These are phyloP conservation scores for Pezizomycotina sp. DNA, from an alignment of 2,329 filamentous ascomycete species.

Conservation along the genomic window DNA sequence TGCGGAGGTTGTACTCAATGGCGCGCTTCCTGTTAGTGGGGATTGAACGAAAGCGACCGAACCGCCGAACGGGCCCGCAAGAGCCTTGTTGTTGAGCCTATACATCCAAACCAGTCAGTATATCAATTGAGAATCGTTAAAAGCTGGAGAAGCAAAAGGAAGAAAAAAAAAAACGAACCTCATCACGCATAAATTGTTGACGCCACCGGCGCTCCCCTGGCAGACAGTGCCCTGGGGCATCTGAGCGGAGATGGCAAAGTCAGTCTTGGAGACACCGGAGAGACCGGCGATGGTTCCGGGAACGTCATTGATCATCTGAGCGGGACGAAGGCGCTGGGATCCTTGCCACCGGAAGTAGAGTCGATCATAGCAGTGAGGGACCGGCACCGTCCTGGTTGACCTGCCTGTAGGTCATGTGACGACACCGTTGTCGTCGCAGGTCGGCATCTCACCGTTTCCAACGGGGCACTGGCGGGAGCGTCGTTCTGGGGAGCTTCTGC, in stretches of 20 bases:
- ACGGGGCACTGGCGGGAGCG: constrained; percentile 35
- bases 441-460: constrained; percentile 41
- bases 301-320: constrained; percentile 43
- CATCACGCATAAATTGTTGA: constrained; percentile 46
- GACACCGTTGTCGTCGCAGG: constrained; percentile 42
- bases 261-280: constrained; percentile 42
- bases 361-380: constrained; percentile 46
- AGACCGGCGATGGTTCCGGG: constrained; percentile 44
- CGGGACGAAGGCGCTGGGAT: constrained; percentile 44
- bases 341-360: constrained; percentile 45
- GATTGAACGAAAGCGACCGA: constrained; percentile 49
- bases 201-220: constrained; percentile 41
- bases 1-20: no score
- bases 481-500: constrained; percentile 29
- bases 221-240: constrained; percentile 55
- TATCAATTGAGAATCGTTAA: no score
- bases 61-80: constrained; percentile 50
- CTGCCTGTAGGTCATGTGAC: constrained; percentile 51
- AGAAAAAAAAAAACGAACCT: no score
- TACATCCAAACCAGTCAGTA: no score
- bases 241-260: constrained; percentile 48
- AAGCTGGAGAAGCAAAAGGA: no score
- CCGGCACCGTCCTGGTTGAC: constrained; percentile 57
- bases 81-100: constrained; percentile 44
- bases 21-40: constrained; percentile 37